Evolutionary conservation across 805 yeast species (phyloP), one percentile per base, ranked within the genome.

Genomic region (Teunomyces cretensis): DNA sequence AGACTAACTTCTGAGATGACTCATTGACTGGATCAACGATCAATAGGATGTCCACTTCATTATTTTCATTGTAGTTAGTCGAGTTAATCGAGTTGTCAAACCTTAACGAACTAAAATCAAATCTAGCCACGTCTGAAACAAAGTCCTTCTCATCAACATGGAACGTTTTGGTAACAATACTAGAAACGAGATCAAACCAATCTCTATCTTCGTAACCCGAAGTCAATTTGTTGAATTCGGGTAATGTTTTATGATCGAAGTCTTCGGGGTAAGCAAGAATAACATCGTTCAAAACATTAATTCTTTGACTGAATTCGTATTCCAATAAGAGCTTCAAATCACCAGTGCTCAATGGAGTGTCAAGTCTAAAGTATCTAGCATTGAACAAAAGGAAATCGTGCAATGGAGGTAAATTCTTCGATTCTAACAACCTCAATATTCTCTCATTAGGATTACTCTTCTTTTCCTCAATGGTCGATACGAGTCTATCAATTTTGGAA

Each of bases 1-100:
- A 67, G 0, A 85, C 53, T 7, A 81, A 55, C 40, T 77, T 79
- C 55, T 88, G 98, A 0, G 95, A 77, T 12, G 67, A 55, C 52
- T 86, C 91, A 47, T 79, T 77, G 1, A 81, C 62, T 1, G 98
- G 97, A 59, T 94, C 90, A 32, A 88, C 56, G 1, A 86, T 63
- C 0, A 86, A 67, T 4, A 79, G 62, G 4, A 90, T 56, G 48
- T 85, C 85, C 15, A 89, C 58, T 13, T 65, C 61, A 27, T 76
- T 71, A 9, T 28, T 3, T 3, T 11, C 30, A 7, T 50, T 52
- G 4, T 11, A 16, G 0, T 52, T 47, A 1, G 51, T 51, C 6
- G 53, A 58, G 36, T 46, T 54, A 9, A 68, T 44, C 1, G 69
- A 50, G 45, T 67, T 63, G 6, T 58, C 51, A 33, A 48, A 48